These are phyloP conservation scores for Trichoderma atrobrunneum DNA, from an alignment of 2,329 filamentous ascomycete species.

Conservation along the genomic window DNA sequence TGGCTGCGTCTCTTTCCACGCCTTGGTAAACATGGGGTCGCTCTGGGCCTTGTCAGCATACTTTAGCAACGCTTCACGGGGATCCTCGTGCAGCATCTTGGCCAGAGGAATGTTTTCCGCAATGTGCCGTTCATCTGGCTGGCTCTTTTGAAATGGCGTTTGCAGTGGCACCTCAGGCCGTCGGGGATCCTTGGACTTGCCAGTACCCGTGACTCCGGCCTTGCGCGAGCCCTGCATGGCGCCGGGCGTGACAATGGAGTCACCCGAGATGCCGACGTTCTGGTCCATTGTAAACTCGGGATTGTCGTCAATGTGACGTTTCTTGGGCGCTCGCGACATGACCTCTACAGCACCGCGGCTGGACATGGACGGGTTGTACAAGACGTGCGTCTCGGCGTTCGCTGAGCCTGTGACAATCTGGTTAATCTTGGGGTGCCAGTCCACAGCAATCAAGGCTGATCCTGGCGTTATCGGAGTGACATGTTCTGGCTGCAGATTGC, in stretches of 20 bases:
- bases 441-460: constrained; percentile 75
- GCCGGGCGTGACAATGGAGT: constrained; percentile 72
- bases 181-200: constrained; percentile 72
- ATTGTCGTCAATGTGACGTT: constrained; percentile 92
- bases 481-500: constrained; percentile 79
- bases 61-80: constrained; percentile 86
- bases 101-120: constrained; percentile 85
- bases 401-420: constrained; percentile 94
- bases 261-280: constrained; percentile 75
- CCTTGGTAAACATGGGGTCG: constrained; percentile 91
- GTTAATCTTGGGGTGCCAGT: constrained; percentile 94
- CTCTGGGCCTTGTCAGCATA: constrained; percentile 92
- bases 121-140: constrained; percentile 87
- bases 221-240: constrained; percentile 51
- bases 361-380: constrained; percentile 87
- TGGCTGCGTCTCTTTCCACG: constrained; percentile 89
- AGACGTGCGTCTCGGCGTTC: constrained; percentile 82
- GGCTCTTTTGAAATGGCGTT: constrained; percentile 87
- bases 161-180: constrained; percentile 79
- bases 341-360: constrained; percentile 78
- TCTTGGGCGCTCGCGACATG: constrained; percentile 91
- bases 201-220: constrained; percentile 73
- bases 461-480: constrained; percentile 86
- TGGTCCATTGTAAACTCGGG: constrained; percentile 82
- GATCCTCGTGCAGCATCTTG: constrained; percentile 93